Conservation (phyloP, 2,329 filamentous ascomycete species). For the Rutstroemia sp. region DNA sequence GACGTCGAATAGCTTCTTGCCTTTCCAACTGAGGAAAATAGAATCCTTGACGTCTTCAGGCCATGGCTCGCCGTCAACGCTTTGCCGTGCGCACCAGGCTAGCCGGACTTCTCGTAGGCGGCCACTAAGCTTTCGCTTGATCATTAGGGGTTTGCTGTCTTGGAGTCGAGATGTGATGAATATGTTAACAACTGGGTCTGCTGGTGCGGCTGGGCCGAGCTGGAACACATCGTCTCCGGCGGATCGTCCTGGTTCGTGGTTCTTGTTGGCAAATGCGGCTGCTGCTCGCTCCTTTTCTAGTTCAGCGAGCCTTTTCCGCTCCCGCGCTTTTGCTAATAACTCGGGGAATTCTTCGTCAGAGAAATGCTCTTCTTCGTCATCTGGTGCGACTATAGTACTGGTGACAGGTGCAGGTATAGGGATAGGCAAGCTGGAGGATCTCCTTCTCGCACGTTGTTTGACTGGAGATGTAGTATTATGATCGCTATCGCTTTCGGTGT, state of each 20-base stretch:
- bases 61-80: constrained; percentile 34
- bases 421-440: background rate
- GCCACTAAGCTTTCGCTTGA: constrained; percentile 61
- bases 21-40: constrained; percentile 75
- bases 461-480: constrained; percentile 3
- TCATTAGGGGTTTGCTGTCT: constrained; percentile 50
- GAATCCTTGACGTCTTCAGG: constrained; percentile 37
- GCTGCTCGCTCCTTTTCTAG: constrained; percentile 10
- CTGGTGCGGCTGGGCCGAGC: constrained; percentile 7
- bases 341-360: constrained; percentile 29
- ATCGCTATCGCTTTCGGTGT: constrained; percentile 18
- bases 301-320: constrained; percentile 20
- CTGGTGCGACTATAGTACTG: background rate
- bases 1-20: constrained; percentile 64
- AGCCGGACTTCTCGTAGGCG: constrained; percentile 58
- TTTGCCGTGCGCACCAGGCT: constrained; percentile 62
- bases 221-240: constrained; percentile 12
- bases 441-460: background rate
- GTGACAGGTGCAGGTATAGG: background rate
- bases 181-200: constrained; percentile 50
- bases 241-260: constrained; percentile 5
- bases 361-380: constrained; percentile 19
- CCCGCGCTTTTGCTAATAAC: constrained; percentile 22
- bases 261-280: constrained; percentile 11
- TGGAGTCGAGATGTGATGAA: constrained; percentile 62